Percentiles rank a stretch among this genome's conserved stretches.
phyloP scores from a whole-genome alignment of 2,329 filamentous ascomycete genomes.

The Decorospora gaudefroyi region DNA sequence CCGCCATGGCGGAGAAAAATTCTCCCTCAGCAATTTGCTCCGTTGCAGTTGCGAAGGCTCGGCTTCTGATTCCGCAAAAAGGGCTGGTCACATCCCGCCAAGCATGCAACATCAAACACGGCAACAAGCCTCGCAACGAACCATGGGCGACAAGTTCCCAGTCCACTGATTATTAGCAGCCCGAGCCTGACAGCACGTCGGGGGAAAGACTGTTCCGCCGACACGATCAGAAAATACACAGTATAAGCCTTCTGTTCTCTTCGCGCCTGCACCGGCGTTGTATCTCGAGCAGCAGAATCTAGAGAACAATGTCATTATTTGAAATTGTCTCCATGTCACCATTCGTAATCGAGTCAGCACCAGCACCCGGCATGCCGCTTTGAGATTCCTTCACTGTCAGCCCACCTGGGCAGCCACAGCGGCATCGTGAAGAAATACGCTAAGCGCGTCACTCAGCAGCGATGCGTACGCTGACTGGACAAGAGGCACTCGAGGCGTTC shows the following conservation, averaged over 20 bases:
- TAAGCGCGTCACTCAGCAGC: constrained; percentile 12
- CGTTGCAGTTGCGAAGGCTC: constrained; percentile 15
- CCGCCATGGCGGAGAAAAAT: constrained; percentile 16
- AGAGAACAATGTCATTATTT: no score
- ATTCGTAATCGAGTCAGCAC: constrained; percentile 28
- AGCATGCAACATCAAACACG: constrained; percentile 25
- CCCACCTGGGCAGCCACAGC: constrained; percentile 7
- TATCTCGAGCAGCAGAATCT: no score
- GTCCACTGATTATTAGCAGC: no score
- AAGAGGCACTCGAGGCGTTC: constrained; percentile 19
- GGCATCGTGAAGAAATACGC: constrained; percentile 18
- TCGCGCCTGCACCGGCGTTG: not conserved
- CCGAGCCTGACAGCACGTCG: no score
- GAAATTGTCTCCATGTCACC: constrained; percentile 35
- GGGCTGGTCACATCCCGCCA: constrained; percentile 18
- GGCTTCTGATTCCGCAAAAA: constrained; percentile 18
- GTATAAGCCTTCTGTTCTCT: no score
- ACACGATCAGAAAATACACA: no score
- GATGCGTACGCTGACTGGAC: constrained; percentile 29
- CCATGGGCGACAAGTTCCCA: not conserved
- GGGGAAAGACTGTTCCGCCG: no score
- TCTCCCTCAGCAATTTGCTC: constrained; percentile 12
- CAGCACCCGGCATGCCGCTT: constrained; percentile 34
- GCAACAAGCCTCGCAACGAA: constrained; percentile 13
- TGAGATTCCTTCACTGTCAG: constrained; percentile 26